These are phyloP conservation scores for Solanum sejunctum DNA, from an alignment of 257 asterid genomes.

Conservation along the genomic window DNA sequence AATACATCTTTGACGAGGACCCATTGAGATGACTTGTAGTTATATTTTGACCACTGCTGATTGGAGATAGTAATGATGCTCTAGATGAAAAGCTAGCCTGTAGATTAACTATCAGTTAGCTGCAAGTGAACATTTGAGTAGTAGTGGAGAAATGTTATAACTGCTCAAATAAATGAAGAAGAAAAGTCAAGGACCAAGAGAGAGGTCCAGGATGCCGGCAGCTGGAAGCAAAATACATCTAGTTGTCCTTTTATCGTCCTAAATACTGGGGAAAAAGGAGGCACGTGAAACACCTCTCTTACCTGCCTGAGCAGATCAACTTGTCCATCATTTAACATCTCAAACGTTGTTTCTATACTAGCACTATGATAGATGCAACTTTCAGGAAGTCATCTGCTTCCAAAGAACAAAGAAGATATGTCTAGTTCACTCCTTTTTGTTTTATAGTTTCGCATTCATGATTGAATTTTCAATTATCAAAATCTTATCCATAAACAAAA, in stretches of 20 bases:
- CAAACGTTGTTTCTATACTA: not conserved
- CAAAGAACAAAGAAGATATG: not conserved
- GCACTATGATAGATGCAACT: not conserved
- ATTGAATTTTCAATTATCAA: not conserved
- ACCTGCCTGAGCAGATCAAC: not conserved
- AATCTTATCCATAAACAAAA: not conserved
- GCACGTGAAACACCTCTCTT: not conserved
- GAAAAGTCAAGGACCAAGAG: not conserved
- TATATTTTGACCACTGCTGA: conserved; percentile 10
- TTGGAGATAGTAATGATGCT: conserved; percentile 14
- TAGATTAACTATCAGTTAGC: conserved; percentile 3
- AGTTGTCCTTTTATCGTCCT: not conserved
- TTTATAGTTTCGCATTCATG: not conserved
- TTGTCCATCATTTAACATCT: not conserved
- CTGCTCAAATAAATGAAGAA: not conserved
- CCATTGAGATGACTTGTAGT: conserved; percentile 11
- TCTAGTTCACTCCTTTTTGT: not conserved
- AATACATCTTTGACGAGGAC: conserved; percentile 18
- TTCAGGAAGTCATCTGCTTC: not conserved
- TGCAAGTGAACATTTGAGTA: not conserved
- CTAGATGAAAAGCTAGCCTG: conserved; percentile 28
- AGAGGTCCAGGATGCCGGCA: not conserved
- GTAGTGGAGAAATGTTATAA: not conserved
- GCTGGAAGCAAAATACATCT: not conserved
- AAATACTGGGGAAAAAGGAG: not conserved